Conservation (phyloP, 2,329 filamentous ascomycete species). For the Graphilbum ipis-grandicollis region DNA sequence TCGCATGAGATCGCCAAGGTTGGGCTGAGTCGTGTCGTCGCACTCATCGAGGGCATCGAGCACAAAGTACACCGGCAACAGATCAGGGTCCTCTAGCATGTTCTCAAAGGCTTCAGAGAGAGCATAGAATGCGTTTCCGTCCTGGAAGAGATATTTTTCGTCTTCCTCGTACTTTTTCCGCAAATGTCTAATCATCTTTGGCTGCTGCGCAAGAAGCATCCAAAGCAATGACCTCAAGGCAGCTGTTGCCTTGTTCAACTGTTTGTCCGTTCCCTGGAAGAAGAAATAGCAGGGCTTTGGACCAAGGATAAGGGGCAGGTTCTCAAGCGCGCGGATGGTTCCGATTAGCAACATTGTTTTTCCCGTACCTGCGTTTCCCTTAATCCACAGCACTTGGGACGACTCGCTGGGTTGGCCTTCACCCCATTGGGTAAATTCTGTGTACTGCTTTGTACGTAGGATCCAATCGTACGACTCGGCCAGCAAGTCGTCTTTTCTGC, state of each 20-base stretch:
- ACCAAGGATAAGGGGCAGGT: neutral
- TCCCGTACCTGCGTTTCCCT: slow-evolving; percentile 21
- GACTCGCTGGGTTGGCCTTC: neutral
- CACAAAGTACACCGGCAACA: slow-evolving; percentile 18
- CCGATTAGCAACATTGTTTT: slow-evolving; percentile 25
- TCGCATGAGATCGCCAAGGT: slow-evolving; percentile 19
- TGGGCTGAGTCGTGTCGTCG: neutral
- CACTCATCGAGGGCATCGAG: slow-evolving; percentile 33
- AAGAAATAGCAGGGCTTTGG: slow-evolving; percentile 17
- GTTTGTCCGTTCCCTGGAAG: slow-evolving; percentile 15
- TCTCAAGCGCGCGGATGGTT: slow-evolving; percentile 17
- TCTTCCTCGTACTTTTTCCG: slow-evolving; percentile 14
- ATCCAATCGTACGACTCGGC: slow-evolving; percentile 19
- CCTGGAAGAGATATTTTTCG: slow-evolving; percentile 17
- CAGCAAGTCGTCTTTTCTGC: slow-evolving; percentile 17
- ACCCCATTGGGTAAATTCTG: slow-evolving; percentile 13
- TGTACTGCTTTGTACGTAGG: slow-evolving; percentile 9
- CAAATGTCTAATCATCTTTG: slow-evolving; percentile 18
- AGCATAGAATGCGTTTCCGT: slow-evolving; percentile 19
- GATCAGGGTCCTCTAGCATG: slow-evolving; percentile 19
- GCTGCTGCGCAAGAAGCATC: slow-evolving; percentile 12
- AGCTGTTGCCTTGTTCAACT: slow-evolving; percentile 13
- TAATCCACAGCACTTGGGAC: slow-evolving; percentile 18
- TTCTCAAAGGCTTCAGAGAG: slow-evolving; percentile 20
- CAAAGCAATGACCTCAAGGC: slow-evolving; percentile 17